phyloP scores from a whole-genome alignment of 805 yeast genomes.

The Blastobotrys parvus region DNA sequence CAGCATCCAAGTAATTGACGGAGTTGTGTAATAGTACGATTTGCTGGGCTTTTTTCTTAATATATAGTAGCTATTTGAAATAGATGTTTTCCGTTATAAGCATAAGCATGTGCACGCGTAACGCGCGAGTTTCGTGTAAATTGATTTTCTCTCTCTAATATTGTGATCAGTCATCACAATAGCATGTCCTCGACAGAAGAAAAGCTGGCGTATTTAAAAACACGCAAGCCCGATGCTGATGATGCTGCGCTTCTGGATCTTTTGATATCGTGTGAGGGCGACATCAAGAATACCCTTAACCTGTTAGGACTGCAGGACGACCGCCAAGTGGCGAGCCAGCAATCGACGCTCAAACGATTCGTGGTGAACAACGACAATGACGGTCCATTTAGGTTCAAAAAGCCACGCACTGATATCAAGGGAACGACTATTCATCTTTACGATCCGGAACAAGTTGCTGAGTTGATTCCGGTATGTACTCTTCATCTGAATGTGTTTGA shows the following conservation, averaged over 20 bases:
- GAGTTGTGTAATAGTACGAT: no score
- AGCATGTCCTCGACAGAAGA: conserved; percentile 4
- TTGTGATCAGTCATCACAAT: neutral
- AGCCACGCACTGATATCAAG: conserved; percentile 11
- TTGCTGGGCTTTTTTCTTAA: no score
- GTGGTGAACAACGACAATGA: neutral
- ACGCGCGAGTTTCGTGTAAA: no score
- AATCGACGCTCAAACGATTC: conserved; percentile 11
- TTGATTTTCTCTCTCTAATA: neutral
- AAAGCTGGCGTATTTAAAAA: conserved; percentile 28
- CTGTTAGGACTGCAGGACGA: conserved; percentile 28
- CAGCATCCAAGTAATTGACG: no score
- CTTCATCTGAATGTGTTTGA: conserved; percentile 48
- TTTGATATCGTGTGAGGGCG: conserved; percentile 46
- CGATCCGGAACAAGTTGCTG: conserved; percentile 44
- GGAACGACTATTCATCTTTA: conserved; percentile 35
- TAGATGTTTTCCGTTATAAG: no score
- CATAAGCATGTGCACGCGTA: no score
- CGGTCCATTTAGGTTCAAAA: conserved; percentile 5
- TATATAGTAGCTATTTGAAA: no score
- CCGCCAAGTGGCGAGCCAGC: conserved; percentile 4
- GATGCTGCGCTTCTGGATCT: conserved; percentile 40
- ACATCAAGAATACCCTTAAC: conserved; percentile 34
- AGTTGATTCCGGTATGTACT: conserved; percentile 40
- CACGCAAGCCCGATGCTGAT: conserved; percentile 37